Evolutionary conservation across 2,329 filamentous ascomycete species (phyloP).

Genomic region (Microascus cirrosus): DNA sequence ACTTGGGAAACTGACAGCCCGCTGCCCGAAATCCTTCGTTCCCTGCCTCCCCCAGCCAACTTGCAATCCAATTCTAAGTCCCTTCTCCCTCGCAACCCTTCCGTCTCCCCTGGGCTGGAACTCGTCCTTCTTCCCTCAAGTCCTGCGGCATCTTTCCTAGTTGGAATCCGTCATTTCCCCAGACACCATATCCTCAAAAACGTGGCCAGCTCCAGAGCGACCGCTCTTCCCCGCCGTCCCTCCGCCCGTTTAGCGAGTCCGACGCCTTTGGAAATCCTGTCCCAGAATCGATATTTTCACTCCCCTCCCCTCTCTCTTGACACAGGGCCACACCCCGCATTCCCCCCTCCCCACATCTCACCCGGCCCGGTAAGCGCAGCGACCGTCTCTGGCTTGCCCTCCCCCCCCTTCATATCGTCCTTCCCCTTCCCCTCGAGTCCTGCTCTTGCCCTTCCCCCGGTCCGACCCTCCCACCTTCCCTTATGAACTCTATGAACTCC

Average conservation of each 20-base stretch:
- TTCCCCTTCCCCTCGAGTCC: neutral
- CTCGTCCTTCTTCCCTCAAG: too few species aligned
- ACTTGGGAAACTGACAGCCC: neutral
- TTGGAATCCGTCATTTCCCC: neutral
- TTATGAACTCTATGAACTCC: constrained; percentile 69
- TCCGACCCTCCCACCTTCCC: constrained; percentile 5
- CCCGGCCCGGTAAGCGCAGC: neutral
- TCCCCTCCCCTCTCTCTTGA: neutral
- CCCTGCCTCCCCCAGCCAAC: too few species aligned
- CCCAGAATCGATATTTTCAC: neutral
- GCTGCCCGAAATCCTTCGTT: too few species aligned
- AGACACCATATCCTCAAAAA: neutral
- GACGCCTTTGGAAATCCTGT: neutral
- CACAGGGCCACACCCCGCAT: neutral
- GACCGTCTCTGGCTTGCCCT: neutral
- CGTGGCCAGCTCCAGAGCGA: too few species aligned
- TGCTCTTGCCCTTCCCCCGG: constrained; percentile 3
- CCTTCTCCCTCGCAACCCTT: too few species aligned
- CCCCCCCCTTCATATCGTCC: neutral
- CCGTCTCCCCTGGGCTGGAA: too few species aligned
- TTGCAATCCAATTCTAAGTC: too few species aligned
- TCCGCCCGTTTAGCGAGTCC: too few species aligned
- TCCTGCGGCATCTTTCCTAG: too few species aligned
- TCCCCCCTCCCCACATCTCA: neutral
- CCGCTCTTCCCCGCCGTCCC: too few species aligned